phyloP scores from a whole-genome alignment of 495 filamentous ascomycete species.

The Aspergillus steynii region DNA sequence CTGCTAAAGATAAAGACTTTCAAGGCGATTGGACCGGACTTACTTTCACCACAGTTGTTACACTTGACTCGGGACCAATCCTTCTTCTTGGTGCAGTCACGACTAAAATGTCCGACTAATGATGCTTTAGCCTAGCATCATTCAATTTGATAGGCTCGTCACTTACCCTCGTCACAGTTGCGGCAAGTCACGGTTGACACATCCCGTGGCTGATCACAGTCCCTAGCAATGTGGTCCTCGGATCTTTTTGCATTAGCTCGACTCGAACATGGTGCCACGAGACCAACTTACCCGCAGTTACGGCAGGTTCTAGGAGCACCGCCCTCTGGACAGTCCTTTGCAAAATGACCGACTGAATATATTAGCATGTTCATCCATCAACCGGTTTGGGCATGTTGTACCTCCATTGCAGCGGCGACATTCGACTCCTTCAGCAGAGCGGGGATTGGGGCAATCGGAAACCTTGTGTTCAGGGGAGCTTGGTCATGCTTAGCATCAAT shows the following conservation, averaged over 20 bases:
- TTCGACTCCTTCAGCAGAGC: constrained; percentile 70
- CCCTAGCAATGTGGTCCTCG: constrained; percentile 54
- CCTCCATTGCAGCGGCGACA: constrained; percentile 76
- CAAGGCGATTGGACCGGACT: constrained; percentile 20
- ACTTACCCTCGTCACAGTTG: constrained; percentile 65
- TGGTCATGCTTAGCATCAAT: constrained; percentile 16
- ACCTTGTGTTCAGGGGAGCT: constrained; percentile 59
- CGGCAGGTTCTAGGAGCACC: constrained; percentile 55
- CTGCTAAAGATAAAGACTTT: neutral
- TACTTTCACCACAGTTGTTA: constrained; percentile 70
- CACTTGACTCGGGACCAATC: constrained; percentile 79
- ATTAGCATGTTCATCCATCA: neutral
- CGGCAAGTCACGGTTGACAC: constrained; percentile 57
- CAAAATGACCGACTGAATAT: constrained; percentile 73
- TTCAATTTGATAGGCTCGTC: too few species aligned
- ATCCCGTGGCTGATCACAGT: constrained; percentile 56
- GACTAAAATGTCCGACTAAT: constrained; percentile 64
- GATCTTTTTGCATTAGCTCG: constrained; percentile 31
- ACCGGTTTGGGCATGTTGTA: constrained; percentile 29
- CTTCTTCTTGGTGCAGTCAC: constrained; percentile 74
- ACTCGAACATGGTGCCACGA: neutral
- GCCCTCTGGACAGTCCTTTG: constrained; percentile 73
- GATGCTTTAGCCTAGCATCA: neutral
- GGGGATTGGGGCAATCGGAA: constrained; percentile 68
- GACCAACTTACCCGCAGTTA: constrained; percentile 58